Evolutionary conservation across 441 rosid species (phyloP).

Genomic region (Hura crepitans): DNA sequence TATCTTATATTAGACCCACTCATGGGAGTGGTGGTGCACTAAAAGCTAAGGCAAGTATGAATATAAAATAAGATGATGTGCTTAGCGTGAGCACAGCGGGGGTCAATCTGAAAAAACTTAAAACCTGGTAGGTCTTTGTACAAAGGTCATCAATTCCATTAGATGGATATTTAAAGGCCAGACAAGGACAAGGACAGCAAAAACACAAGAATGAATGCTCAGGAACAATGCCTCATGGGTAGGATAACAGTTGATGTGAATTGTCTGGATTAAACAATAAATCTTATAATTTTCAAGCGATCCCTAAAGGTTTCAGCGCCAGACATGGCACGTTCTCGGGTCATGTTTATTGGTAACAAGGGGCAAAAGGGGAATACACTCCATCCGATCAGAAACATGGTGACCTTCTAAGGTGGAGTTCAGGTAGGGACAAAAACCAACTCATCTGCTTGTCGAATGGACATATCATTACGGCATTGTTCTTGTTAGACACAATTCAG

Average conservation of each 20-base stretch:
- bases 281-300: not conserved
- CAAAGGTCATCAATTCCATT: not conserved
- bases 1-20: too few relatives aligned
- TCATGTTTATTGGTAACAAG: not conserved
- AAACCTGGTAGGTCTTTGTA: too few relatives aligned
- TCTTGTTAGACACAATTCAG: not conserved
- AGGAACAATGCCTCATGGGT: not conserved
- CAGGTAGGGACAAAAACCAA: not conserved
- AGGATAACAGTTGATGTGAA: slow-evolving; percentile 3
- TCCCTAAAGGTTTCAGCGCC: slow-evolving; percentile 5
- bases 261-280: not conserved
- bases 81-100: too few relatives aligned
- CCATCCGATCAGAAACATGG: slow-evolving; percentile 12
- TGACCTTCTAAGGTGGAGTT: not conserved
- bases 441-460: slow-evolving; percentile 7
- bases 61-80: too few relatives aligned
- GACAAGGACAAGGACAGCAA: not conserved
- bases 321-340: slow-evolving; percentile 3
- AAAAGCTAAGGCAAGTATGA: too few relatives aligned
- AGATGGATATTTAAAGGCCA: not conserved
- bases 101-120: too few relatives aligned
- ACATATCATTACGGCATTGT: too few relatives aligned
- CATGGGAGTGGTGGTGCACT: too few relatives aligned
- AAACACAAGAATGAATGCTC: not conserved
- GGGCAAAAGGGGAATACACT: not conserved